Base-by-base conservation (phyloP, 2,329 filamentous ascomycete genomes). In the Alternaria dauci region DNA sequence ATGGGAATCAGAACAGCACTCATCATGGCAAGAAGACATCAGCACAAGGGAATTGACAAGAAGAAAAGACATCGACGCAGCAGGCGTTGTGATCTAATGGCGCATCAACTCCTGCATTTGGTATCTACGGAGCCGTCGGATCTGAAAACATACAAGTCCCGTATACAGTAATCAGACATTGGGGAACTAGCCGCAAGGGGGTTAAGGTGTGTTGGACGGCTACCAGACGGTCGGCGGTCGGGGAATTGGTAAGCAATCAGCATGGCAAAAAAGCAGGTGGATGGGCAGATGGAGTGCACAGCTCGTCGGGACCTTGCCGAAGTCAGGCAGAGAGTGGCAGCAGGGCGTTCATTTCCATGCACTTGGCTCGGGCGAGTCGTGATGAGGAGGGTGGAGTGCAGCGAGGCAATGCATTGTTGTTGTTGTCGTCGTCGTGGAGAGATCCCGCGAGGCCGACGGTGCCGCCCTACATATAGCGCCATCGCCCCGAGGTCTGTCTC, bases 161-260 rank as follows among this genome's bases (percentile, higher is more conserved):
- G 68, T 64, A 64, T 62, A 54, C 52, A 59, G 52, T 59, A 59
- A 58, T 60, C 58, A 58, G 41, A 20, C 52, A 30, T 44, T 20
- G 54, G 52, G 26, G 32, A 26, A 34, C 52, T 55, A 44, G 44
- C 52, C 48, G 2, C 25, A 48, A 55, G 44, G 54, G 52, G 59
- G 14, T 36, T 61, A 56, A 38, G 47, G 55, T 46, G 59, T 50
- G 51, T 66, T 58, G 57, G 61, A 60, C 61, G 55, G 57, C 47
- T 56, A 59, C 57, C 57, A 44, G n/a, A 41, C 55, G 28, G 32
- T 54, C 56, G 55, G 50, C 20, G 39, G 59, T 54, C 52, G 56
- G 50, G 51, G 60, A 61, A 70, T 69, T 70, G 69, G 69, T 71
- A 56, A 68, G 66, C 63, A 42, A 38, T 36, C 46, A 50, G 46